Conservation (phyloP, 306 rosid species). For the Cajanus cajan region DNA sequence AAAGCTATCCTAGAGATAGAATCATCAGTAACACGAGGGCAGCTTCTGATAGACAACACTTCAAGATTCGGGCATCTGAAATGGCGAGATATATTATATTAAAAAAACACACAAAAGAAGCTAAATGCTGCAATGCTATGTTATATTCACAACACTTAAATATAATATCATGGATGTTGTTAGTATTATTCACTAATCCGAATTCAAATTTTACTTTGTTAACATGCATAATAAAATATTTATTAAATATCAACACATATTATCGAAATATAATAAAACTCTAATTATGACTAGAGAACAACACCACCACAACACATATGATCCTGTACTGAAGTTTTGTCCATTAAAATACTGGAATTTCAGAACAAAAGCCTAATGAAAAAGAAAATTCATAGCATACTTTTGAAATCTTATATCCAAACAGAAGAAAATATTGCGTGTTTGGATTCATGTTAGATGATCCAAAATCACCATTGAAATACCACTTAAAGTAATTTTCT, state of each 20-base stretch:
- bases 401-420: background rate
- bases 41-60: slow-evolving; percentile 74
- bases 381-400: background rate
- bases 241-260: too few relatives aligned
- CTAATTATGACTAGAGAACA: too few relatives aligned
- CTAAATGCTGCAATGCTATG: background rate
- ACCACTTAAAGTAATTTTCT: background rate
- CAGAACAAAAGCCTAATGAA: background rate
- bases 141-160: background rate
- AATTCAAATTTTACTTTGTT: too few relatives aligned
- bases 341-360: background rate
- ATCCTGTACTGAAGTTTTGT: too few relatives aligned
- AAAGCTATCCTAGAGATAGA: slow-evolving; percentile 50
- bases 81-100: slow-evolving; percentile 15
- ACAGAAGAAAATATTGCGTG: background rate
- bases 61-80: slow-evolving; percentile 73
- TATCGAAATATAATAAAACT: too few relatives aligned
- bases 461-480: background rate
- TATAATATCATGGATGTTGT: too few relatives aligned
- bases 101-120: background rate
- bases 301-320: too few relatives aligned
- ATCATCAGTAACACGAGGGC: slow-evolving; percentile 69
- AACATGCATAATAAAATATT: too few relatives aligned
- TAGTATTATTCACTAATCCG: too few relatives aligned
- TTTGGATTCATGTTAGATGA: background rate